Evolutionary conservation across 768 basidiomycete species (phyloP), one percentile per base, ranked within the genome.

Genomic region (Udeniomyces megalosporus): DNA sequence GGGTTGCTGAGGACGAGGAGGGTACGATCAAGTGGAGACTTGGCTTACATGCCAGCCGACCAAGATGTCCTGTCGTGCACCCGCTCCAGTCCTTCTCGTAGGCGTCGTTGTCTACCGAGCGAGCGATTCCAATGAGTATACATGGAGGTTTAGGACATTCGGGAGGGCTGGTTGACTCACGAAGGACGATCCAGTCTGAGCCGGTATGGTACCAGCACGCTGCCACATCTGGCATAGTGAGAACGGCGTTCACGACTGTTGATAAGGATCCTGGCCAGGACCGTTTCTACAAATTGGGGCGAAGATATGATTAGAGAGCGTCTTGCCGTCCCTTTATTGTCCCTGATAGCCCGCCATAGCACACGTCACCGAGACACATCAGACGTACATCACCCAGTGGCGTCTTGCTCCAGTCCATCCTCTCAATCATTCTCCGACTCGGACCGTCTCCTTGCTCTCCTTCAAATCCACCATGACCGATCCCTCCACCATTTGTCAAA

Each of bases 341-440:
- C 38, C 17, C 38, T 42, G 38, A 42, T 17, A 8, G 10, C 17
- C 17, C 38, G 8, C 38, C 10, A 8, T 42, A 17, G 17, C 38
- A 17, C 38, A 8, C 38, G n/a, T 32, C 26, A 1, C 10, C 12
- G 29, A 14, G 17, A 3, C 10, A 52, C 12, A 1, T 11, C 1
- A 1, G 8, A 47, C 60, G 29, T 31, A 61, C 60, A 15, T 20
- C 35, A 22, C 60, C 60, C 26, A 61, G 8, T 0, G 45, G 42
- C 2, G 44, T 46, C 31, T 55, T 61, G 24, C 49, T 26, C 60
- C 60, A 61, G n/a, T 61, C 52, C 17, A 26, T 46, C 38, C 14
- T 34, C 20, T 61, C 46, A 22, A 47, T 17, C 20, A 5, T 28
- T 24, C 26, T 54, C 50, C 51, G 42, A 44, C 7, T 42, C 50